Evolutionary conservation across 306 rosid species (phyloP).

Genomic region (Luffa acutangula): DNA sequence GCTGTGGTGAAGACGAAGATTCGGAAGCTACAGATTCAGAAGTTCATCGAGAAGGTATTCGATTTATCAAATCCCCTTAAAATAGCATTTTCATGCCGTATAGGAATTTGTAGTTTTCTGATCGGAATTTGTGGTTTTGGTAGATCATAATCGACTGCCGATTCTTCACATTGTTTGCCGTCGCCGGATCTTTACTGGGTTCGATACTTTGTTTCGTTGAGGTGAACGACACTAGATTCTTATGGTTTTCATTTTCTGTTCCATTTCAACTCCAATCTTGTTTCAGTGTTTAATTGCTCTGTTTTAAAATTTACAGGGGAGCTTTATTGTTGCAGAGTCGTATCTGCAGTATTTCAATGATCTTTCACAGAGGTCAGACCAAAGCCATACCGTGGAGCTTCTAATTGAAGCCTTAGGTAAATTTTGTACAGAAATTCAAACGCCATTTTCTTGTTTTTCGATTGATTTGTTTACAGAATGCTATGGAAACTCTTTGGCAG

Average conservation of each 20-base stretch:
- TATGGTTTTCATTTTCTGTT: not conserved
- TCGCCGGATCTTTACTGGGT: conserved; percentile 38
- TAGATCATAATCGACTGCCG: conserved; percentile 44
- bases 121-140: not conserved
- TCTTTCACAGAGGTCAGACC: conserved; percentile 25
- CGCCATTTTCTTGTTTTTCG: not conserved
- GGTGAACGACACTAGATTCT: conserved; percentile 13
- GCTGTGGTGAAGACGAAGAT: not conserved
- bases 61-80: not conserved
- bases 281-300: not conserved
- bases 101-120: not conserved
- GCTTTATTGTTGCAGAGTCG: conserved; percentile 24
- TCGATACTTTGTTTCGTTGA: conserved; percentile 39
- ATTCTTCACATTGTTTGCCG: conserved; percentile 37
- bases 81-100: not conserved
- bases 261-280: not conserved
- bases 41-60: conserved; percentile 35
- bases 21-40: conserved; percentile 20
- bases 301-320: conserved; percentile 29
- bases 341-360: conserved; percentile 31
- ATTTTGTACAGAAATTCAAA: not conserved
- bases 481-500: conserved; percentile 10
- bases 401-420: conserved; percentile 49
- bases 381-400: conserved; percentile 27
- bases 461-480: not conserved